phyloP scores from a whole-genome alignment of 768 basidiomycete genomes.

The Russula abietina region DNA sequence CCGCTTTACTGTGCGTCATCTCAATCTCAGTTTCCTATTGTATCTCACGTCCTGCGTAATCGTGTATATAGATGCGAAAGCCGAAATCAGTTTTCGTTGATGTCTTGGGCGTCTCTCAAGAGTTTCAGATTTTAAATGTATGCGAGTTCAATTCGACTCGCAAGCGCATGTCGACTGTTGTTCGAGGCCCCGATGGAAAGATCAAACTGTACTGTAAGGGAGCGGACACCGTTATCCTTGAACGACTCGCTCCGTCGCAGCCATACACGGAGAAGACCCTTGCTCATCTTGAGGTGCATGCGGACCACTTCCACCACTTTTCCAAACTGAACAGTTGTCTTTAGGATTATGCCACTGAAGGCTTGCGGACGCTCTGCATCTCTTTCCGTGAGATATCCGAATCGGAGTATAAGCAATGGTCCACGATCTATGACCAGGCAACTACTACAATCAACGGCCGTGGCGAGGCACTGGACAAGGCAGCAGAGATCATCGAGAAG shows the following conservation, averaged over 20 bases:
- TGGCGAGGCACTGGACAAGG: conserved; percentile 88
- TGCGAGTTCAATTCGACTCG: conserved; percentile 99
- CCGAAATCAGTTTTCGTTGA: conserved; percentile 93
- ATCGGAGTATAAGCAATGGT: conserved; percentile 88
- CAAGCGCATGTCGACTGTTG: conserved; percentile 95
- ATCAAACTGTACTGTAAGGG: conserved; percentile 97
- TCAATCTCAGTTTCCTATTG: background rate
- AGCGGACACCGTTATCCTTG: conserved; percentile 95
- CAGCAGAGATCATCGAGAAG: conserved; percentile 93
- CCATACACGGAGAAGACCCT: conserved; percentile 81
- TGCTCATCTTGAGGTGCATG: conserved; percentile 77
- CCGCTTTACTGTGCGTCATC: conserved; percentile 77
- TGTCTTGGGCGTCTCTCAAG: conserved; percentile 60
- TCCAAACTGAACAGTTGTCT: conserved; percentile 11
- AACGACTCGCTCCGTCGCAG: conserved; percentile 83
- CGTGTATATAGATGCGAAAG: conserved; percentile 73
- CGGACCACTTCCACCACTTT: background rate
- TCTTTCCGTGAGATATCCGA: conserved; percentile 90
- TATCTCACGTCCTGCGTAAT: conserved; percentile 26
- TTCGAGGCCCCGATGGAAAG: conserved; percentile 80
- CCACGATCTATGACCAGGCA: conserved; percentile 80
- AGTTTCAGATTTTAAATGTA: conserved; percentile 91
- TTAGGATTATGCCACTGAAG: conserved; percentile 95
- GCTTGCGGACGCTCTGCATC: conserved; percentile 92
- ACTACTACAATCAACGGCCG: conserved; percentile 94